Evolutionary conservation across 1,139 yeast species (phyloP), one percentile per base, ranked within the genome.

Genomic region (Suhomyces guaymorum): DNA sequence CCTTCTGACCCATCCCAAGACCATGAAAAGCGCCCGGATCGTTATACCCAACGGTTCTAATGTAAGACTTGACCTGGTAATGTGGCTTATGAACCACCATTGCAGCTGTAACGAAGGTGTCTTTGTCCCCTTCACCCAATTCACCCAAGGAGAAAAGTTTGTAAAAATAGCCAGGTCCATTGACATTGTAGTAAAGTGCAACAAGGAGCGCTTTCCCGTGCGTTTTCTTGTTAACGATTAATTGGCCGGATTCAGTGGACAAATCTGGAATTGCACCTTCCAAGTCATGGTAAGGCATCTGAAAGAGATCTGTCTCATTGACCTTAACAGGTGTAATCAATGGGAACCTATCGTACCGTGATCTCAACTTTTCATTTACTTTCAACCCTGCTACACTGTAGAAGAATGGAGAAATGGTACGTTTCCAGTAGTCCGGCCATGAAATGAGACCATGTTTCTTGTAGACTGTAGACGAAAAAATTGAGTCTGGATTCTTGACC

Each of bases 381-480:
- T 60, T 51, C 7, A 75, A 59, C 3, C 73, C 82, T 0, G 88
- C 86, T 39, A 85, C 73, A 14, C 79, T 75, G 55, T 81, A 85
- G 52, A 69, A 85, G 22, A 58, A 59, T 4, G 94, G 94, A 3
- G 82, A 73, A 2, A 83, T 80, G 1, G 86, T 74, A 46, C 94
- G 67, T 49, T 75, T 70, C 95, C 95, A 85, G 54, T 78, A 85
- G 57, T 85, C 95, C 5, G 94, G 92, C 90, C 94, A 85, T 19
- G 82, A 62, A 4, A 85, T 73, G 57, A 82, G 68, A 1, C 90
- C 89, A 31, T 68, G 61, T 19, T 70, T 52, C 27, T 56, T 57
- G 57, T 70, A 85, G 4, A 85, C 77, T 26, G 73, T 73, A 32
- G 74, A 65, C 5, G 65, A 63, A 48, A 84, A 78, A 2, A 82